Percentiles rank a stretch among this genome's conserved stretches.
Conservation (phyloP, 2,329 filamentous ascomycete genomes). For the Didymella sp. region DNA sequence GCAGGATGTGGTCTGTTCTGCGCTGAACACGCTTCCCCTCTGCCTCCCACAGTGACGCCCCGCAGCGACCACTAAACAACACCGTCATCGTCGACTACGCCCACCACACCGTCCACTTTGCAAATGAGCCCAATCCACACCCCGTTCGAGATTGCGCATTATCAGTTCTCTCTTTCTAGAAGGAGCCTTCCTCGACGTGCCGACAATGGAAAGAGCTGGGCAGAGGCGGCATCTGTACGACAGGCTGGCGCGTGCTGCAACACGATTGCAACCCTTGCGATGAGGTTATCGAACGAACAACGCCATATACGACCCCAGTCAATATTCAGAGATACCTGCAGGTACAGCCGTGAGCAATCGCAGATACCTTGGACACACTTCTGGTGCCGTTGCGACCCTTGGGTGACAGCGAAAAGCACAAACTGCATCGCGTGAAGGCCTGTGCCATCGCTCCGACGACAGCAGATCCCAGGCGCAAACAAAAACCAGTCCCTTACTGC, state of each 20-base stretch:
- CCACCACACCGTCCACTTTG: not conserved
- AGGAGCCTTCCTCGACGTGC: constrained; percentile 3
- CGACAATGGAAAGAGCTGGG: constrained; percentile 12
- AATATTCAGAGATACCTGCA: constrained; percentile 3
- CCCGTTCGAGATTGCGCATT: not conserved
- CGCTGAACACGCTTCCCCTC: not conserved
- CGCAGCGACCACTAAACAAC: not conserved
- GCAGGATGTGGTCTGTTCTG: not conserved
- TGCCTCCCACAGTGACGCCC: not conserved
- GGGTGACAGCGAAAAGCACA: not conserved
- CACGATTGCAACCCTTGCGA: constrained; percentile 23
- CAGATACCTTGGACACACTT: not conserved
- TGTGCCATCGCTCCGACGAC: not conserved
- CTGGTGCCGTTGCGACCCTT: not conserved
- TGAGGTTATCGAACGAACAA: constrained; percentile 22
- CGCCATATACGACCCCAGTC: constrained; percentile 9
- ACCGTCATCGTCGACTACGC: not conserved
- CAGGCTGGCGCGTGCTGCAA: constrained; percentile 14
- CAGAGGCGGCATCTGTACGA: constrained; percentile 4
- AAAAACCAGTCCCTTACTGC: not conserved
- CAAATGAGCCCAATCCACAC: not conserved
- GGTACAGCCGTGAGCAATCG: not conserved
- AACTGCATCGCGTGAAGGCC: not conserved
- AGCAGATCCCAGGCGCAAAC: constrained; percentile 1
- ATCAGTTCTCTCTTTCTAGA: constrained; percentile 2